Evolutionary conservation across 2,329 filamentous ascomycete species (phyloP), one percentile per base, ranked within the genome.

Genomic region (Aspergillus caelatus): DNA sequence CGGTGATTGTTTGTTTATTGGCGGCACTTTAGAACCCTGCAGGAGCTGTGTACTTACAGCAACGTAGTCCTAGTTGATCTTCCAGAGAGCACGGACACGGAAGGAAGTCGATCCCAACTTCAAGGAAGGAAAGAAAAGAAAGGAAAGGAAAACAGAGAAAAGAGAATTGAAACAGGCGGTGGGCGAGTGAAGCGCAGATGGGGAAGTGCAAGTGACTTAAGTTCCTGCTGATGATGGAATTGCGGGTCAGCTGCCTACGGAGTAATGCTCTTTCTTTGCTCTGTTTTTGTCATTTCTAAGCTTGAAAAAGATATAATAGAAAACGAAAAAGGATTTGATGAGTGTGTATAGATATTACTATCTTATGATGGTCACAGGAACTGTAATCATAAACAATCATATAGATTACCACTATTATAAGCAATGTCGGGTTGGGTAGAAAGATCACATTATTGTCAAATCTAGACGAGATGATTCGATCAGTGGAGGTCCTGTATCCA

Each of bases 1-100:
- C 52, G 55, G 28, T 12, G 28, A 12, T 57, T 64, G 64, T 64
- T 65, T 65, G 62, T 65, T 58, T 58, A 58, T 32, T 56, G 48
- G 48, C 48, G 48, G 48, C 30, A 52, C n/a, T 32, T n/a, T n/a
- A 9, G n/a, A 52, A 28, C 48, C 48, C 4, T 52, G 48, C 48
- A 52, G 48, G 14, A 50, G 26, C 28, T 52, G 14, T 21, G 21
- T 32, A 52, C 48, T 52, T 52, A 52, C 48, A 52, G 26, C 23
- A 30, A 50, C 46, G 26, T 19, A 46, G 23, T 48, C 45, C 45
- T 23, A 48, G 23, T 48, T 52, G 48, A 32, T 52, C 48, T 52
- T 52, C 48, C 28, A 32, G 26, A 52, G 48, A 52, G 34, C 48
- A 52, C 48, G n/a, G 48, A 21, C 28, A 52, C 48, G 30, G 48